Evolutionary conservation across 2,329 filamentous ascomycete genomes (phyloP), one percentile per base, ranked within the genome.

Genomic region (Dactylellina sp.): DNA sequence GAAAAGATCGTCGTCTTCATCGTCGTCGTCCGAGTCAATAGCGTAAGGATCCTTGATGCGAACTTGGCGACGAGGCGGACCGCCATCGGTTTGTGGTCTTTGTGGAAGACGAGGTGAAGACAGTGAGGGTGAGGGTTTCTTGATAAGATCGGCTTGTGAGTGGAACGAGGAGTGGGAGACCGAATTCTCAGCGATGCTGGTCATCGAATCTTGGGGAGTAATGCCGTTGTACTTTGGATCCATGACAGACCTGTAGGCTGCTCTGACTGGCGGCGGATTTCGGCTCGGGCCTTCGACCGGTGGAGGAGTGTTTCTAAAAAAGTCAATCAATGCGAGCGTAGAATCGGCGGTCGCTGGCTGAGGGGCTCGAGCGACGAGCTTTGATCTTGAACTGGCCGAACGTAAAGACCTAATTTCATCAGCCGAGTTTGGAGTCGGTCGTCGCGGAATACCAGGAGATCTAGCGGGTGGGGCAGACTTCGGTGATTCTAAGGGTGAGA

Each of bases 261-360:
- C 96, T 7, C 93, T 92, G 11, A 95, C 89, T n/a, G 87, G 87
- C 16, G 91, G 89, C 44, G 92, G 90, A 75, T 96, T 95, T 22
- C 91, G 88, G 42, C 70, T 66, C 18, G 71, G 46, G 28, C 35
- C 47, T 7, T 64, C 63, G 25, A 50, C 14, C 16, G 49, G 46
- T 32, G 78, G 77, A 70, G 88, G 91, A 75, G 85, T 85, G 46
- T 84, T 84, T 49, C 93, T 89, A 76, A 99, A 96, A 80, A 99
- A 98, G 80, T 98, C 93, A 76, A 97, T 97, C 68, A 99, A 83
- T 74, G 97, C 95, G 11, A 91, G 91, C 65, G 89, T 96, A 76
- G 89, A 89, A 56, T 88, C 87, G 57, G 84, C 85, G 66, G 83
- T 83, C 85, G 91, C 76, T 76, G 47, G 78, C 87, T 92, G 89